Conservation (phyloP, 257 asterid genomes). For the Verbascum thapsus region DNA sequence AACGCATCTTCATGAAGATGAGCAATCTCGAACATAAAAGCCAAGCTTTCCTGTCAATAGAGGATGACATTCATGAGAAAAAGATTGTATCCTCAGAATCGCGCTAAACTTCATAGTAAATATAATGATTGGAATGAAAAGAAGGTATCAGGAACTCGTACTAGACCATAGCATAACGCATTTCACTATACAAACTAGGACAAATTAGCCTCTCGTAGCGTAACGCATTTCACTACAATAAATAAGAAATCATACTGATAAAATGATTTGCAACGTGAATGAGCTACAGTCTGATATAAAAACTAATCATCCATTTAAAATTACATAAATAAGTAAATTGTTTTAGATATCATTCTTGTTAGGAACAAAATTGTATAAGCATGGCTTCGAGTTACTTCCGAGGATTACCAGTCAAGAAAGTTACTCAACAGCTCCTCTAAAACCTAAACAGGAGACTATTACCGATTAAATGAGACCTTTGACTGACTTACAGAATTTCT, state of each 20-base stretch:
- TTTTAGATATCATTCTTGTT: no score
- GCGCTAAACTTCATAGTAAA: conserved; percentile 8
- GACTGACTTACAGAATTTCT: not conserved
- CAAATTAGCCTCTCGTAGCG: conserved; percentile 22
- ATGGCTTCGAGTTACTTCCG: conserved; percentile 8
- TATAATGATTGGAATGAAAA: conserved; percentile 23
- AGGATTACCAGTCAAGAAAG: conserved; percentile 21
- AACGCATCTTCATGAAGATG: conserved; percentile 97
- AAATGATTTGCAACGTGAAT: not conserved
- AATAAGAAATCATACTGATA: not conserved
- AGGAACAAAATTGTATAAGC: conserved; percentile 3
- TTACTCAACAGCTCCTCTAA: conserved; percentile 1
- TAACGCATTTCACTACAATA: conserved; percentile 10
- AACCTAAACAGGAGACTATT: not conserved
- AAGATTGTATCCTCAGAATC: conserved; percentile 5
- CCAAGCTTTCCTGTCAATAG: conserved; percentile 85
- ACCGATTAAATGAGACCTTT: not conserved
- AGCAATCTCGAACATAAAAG: conserved; percentile 97
- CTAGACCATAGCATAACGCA: not conserved
- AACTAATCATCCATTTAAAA: not conserved
- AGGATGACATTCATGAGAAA: conserved; percentile 31
- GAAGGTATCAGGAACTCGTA: conserved; percentile 18
- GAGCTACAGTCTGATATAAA: not conserved
- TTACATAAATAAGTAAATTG: no score
- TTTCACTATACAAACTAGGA: conserved; percentile 13